A percentile compares a stretch with the other conserved stretches of the same genome.
phyloP scores from a whole-genome alignment of 129 eudicot species.

The Artemisia tridentata region DNA sequence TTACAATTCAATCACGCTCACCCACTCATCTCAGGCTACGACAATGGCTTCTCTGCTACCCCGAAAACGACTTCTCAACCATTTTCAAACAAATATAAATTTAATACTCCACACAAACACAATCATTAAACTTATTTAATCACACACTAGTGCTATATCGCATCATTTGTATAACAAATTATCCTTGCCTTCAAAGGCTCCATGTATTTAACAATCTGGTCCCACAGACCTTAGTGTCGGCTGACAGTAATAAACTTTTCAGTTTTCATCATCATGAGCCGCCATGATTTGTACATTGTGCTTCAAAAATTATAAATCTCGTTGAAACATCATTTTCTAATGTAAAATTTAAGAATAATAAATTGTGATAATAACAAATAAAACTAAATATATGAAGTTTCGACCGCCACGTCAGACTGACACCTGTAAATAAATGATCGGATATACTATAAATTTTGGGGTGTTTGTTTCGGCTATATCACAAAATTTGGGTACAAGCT shows the following conservation, averaged over 20 bases:
- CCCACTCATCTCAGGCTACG: no score
- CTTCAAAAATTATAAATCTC: constrained; percentile 6
- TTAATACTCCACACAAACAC: constrained; percentile 4
- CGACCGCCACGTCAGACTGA: constrained; percentile 1
- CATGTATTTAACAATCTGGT: constrained; percentile 25
- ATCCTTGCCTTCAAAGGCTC: constrained; percentile 21
- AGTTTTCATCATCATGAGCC: constrained; percentile 18
- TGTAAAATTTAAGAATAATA: constrained; percentile 1
- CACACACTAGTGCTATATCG: constrained; percentile 24
- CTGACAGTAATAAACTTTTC: constrained; percentile 27
- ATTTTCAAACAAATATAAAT: constrained; percentile 37
- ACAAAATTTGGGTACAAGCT: no score
- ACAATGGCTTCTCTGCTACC: constrained; percentile 41
- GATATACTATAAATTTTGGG: no score
- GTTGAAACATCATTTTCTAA: constrained; percentile 24
- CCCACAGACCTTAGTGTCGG: constrained; percentile 39
- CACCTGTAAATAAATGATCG: constrained; percentile 6
- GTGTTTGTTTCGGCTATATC: no score
- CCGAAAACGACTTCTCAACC: constrained; percentile 59
- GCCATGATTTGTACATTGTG: constrained; percentile 30
- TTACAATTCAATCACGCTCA: constrained; percentile 27
- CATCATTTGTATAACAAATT: constrained; percentile 32
- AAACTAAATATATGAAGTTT: constrained; percentile 9
- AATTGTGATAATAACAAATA: not conserved
- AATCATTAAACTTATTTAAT: constrained; percentile 12